A percentile compares a stretch with the other conserved stretches of the same genome.
phyloP scores from a whole-genome alignment of 225 moss, liverwort and hornwort species.

The Rhytidiadelphus loreus region DNA sequence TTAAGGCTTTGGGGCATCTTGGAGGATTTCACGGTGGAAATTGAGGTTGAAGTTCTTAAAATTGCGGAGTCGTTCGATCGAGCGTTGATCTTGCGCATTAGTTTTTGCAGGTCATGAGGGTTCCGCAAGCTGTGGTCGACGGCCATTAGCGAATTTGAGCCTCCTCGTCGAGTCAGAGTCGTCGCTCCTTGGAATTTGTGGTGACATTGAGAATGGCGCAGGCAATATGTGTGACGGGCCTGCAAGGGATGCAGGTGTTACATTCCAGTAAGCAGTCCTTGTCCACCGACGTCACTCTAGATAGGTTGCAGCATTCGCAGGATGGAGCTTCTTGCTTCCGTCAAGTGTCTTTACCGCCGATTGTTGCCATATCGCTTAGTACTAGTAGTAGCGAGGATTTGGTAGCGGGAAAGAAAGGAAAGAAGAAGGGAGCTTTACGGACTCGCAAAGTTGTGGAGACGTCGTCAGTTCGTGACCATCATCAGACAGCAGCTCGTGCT shows the following conservation, averaged over 20 bases:
- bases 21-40: neutral
- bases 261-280: constrained; percentile 15
- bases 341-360: constrained; percentile 22
- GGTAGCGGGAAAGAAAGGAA: constrained; percentile 34
- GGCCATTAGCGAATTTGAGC: neutral
- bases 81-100: neutral
- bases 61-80: neutral
- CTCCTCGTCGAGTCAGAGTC: neutral
- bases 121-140: constrained; percentile 3
- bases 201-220: constrained; percentile 24
- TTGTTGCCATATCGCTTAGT: constrained; percentile 23
- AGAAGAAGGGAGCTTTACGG: constrained; percentile 23
- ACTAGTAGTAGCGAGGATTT: constrained; percentile 40
- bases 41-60: neutral
- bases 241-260: constrained; percentile 22
- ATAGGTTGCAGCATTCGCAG: constrained; percentile 23
- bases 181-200: neutral
- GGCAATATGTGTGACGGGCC: constrained; percentile 22
- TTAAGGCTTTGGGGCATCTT: neutral
- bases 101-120: constrained; percentile 28
- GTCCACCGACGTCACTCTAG: neutral
- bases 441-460: constrained; percentile 48
- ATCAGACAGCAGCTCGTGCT: constrained; percentile 49
- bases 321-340: constrained; percentile 38
- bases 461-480: constrained; percentile 46